Evolutionary conservation across 2,329 filamentous ascomycete species (phyloP), one percentile per base, ranked within the genome.

Genomic region (Alternaria sp.): DNA sequence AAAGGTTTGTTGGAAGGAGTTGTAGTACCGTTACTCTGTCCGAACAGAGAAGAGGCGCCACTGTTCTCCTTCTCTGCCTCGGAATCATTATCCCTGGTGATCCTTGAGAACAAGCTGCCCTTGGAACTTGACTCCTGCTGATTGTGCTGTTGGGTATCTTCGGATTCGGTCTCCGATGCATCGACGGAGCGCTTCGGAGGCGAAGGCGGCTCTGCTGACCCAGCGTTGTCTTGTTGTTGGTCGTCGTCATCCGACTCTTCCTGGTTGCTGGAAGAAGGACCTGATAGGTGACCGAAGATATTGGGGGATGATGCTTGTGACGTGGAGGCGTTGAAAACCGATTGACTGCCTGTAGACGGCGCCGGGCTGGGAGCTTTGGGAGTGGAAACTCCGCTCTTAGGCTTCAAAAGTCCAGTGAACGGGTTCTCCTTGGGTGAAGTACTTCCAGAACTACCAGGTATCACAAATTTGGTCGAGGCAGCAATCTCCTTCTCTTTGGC

Each of bases 251-350:
- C 73, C 3, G 71, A 69, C 47, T 78, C 74, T 8, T 75, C 71
- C 26, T 79, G 73, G 44, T 75, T 65, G 54, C 70, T 71, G 2
- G 76, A 77, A 12, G 76, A 77, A 15, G 72, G 59, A 12, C 67
- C 74, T n/a, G 75, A 78, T 13, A 80, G 61, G 52, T 80, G 77
- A 2, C 73, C 72, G 46, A 80, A 80, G 11, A 77, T 73, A 44
- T 79, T 80, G 17, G 64, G 57, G 25, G 65, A 65, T 5, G 73
- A 68, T 32, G 70, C 68, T 13, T 66, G 66, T 10, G 67, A 69
- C 45, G 63, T 64, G 28, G 72, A 70, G 6, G 68, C 67, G 43
- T 77, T 73, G 43, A 80, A 77, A 2, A 80, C 73, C 6, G 77
- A 79, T 23, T 66, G 65, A n/a, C 70, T 72, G 46, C 72, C 74